Evolutionary conservation across 2,329 filamentous ascomycete species (phyloP).

Genomic region (Colletotrichum orbiculare): DNA sequence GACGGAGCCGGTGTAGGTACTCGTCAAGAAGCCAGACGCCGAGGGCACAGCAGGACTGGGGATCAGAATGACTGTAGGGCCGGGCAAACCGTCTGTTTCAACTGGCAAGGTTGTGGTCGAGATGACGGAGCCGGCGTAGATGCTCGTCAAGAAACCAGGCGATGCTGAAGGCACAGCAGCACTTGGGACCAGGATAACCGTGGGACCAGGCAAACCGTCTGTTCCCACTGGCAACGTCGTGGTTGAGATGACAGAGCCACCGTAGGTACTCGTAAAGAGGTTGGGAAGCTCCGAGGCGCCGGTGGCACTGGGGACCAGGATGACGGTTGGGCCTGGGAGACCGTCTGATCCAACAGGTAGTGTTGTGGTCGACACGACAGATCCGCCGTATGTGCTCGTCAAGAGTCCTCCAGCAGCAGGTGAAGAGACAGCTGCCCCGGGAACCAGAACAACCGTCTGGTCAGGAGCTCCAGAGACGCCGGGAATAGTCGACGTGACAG

Average conservation of each 20-base stretch:
- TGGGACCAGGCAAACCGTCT: conserved; percentile 8
- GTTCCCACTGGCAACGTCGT: conserved; percentile 3
- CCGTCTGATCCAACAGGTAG: not conserved
- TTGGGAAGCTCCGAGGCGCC: not conserved
- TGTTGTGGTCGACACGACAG: not conserved
- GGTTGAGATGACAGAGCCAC: conserved; percentile 6
- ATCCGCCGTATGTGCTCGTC: conserved; percentile 8
- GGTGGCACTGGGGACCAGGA: conserved; percentile 6
- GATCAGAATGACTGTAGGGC: conserved; percentile 1
- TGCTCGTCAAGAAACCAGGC: not conserved
- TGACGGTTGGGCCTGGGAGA: conserved; percentile 1
- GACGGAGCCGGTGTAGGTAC: not conserved
- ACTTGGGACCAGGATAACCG: not conserved
- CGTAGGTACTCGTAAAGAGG: conserved; percentile 22
- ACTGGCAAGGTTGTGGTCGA: not conserved
- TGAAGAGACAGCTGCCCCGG: not conserved
- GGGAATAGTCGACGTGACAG: conserved; percentile 2
- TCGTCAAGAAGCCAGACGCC: not conserved
- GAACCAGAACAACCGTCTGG: conserved; percentile 9
- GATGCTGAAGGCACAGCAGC: not conserved
- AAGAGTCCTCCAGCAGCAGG: not conserved
- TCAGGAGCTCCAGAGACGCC: conserved; percentile 3
- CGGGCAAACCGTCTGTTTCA: conserved; percentile 5
- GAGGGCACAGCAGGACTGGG: not conserved
- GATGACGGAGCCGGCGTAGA: not conserved